Evolutionary conservation across 1,139 yeast species (phyloP), one percentile per base, ranked within the genome.

Genomic region (Pichia sp.): DNA sequence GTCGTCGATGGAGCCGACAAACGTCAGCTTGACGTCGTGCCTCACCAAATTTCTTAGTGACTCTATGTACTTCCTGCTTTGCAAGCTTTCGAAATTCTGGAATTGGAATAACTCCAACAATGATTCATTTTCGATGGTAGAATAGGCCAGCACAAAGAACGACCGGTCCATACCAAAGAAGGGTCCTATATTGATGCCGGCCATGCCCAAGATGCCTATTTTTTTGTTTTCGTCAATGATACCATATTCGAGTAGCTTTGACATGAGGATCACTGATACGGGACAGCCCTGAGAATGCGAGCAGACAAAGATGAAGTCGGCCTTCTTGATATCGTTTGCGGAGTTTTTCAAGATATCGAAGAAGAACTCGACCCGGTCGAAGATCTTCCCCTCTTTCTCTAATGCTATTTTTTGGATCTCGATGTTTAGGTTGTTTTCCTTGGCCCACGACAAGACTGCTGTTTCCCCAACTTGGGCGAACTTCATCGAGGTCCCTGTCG

Each of bases 251-350:
- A 93, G 79, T 48, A 93, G 74, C 61, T 80, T 78, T 0, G 96
- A 88, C 38, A 91, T 72, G 34, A 93, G 69, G 49, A 90, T 85
- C 1, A 90, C 83, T 0, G 96, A 83, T 0, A 93, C 98, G 0
- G 96, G 97, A 54, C 95, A 85, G 0, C 99, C 98, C 70, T 93
- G 99, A 0, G 97, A 90, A 71, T 93, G 99, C 0, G 96, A 84
- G 1, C 97, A 97, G 60, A 93, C 80, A 67, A 86, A 90, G 10
- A 93, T 81, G 62, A 87, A 86, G 68, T 93, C 98, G 0, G 97
- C 92, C 34, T 80, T 77, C 54, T 80, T 78, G 33, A 93, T 75
- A 62, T 87, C 90, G 24, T 81, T 74, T 48, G 77, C 73, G 91
- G 95, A 88, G 67, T 84, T 84, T 61, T 75, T 74, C 68, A 93